Evolutionary conservation across 2,329 filamentous ascomycete species (phyloP), one percentile per base, ranked within the genome.

Genomic region (Magnaporthiopsis poae): DNA sequence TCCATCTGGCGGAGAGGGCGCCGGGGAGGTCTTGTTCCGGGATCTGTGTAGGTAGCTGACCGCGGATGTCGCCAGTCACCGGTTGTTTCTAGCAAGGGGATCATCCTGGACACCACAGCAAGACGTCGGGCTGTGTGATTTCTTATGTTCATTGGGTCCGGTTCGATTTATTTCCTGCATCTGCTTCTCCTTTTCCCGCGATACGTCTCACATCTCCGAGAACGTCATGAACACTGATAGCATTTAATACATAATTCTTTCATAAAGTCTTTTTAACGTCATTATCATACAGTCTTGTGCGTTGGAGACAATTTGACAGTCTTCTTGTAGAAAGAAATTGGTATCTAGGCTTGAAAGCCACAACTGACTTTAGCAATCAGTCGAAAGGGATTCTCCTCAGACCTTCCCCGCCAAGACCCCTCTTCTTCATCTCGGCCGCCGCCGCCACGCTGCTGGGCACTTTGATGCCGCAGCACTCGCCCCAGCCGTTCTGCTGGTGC

Each of bases 381-480:
- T 91, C 92, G 77, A 96, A 96, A 0, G 91, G 91, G 72, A 96
- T 88, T 71, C 91, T 85, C 70, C 91, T 84, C 71, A 96, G 75
- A 21, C 80, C 78, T 68, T 86, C 81, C 8, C 77, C 83, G 60
- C 80, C 82, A 21, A 36, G 64, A n/a, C 84, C 87, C 66, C 82
- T 83, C 80, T 96, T 98, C 81, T 86, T 89, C 83, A 90, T 89
- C 79, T 96, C 94, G 71, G 92, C 89, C 18, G 91, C 91, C 0
- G 95, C 96, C 35, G 93, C 96, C 67, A 98, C 84, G 65, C 92
- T 94, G 74, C 93, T 96, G 0, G 95, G 96, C 21, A 99, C 95
- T 72, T 96, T 94, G 77, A 99, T 99, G 33, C 95, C 95, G 75
- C 95, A 99, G 77, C 95, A 99, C 76, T 99, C 95, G 5, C 94